Base-by-base conservation (phyloP, 2,329 filamentous ascomycete species). In the Arthrobotrys sphaeroides region DNA sequence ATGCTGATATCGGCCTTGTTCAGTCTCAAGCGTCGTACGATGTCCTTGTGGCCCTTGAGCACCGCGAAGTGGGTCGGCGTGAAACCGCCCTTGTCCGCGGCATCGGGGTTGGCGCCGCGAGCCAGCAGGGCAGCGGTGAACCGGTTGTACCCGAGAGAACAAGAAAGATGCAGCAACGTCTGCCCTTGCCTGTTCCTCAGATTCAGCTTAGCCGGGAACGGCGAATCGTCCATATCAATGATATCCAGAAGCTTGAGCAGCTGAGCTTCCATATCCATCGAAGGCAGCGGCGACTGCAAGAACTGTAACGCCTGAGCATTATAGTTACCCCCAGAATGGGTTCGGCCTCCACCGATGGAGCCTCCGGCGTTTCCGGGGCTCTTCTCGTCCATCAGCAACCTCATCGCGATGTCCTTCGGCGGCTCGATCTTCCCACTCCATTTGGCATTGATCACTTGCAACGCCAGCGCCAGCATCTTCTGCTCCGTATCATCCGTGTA, bases 31-130 rank as follows among this genome's bases (percentile, higher is more conserved):
- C 90, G 88, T 73, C 90, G 87, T 12, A 94, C 90, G 78, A 95
- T 92, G 80, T 93, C 89, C 9, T 88, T 84, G 80, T 93, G 90
- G 77, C 90, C 88, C 81, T 91, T 90, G 80, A 96, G 87, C 24
- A 91, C 89, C 18, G 93, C 92, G 80, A 94, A 87, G 82, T 96
- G 92, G 84, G 96, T 86, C 12, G 93, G 89, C 3, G 91, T 93
- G 82, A 92, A 94, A 20, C 92, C 92, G 57, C 90, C 90, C 77
- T 89, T 90, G 81, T 96, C 93, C 66, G 89, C 87, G 38, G 89
- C 84, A 79, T 94, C 89, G 0, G 90, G 88, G 80, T 91, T 90
- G 18, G 91, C 92, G n/a, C 92, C 91, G 77, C 91, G 87, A 7
- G 90, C 90, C 18, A 96, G 84, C 24, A 96, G 85, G 28, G 90